Conservation (phyloP, 306 rosid genomes). For the Glycyrrhiza uralensis region DNA sequence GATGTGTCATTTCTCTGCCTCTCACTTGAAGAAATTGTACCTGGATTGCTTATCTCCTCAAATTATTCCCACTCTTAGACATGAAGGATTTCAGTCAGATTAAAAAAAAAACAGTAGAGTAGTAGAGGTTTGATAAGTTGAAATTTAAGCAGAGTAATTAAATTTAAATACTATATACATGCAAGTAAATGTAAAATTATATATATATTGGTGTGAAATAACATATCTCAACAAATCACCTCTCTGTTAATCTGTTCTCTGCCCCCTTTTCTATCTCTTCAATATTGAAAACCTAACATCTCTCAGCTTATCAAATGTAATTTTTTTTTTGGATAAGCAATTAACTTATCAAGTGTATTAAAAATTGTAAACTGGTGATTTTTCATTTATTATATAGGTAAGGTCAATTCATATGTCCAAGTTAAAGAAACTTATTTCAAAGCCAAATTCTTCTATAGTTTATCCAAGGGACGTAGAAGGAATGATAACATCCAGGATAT, state of each 20-base stretch:
- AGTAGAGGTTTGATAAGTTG: no score
- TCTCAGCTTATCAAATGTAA: no score
- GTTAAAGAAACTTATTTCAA: background rate
- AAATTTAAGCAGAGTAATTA: no score
- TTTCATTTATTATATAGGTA: background rate
- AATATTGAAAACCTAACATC: no score
- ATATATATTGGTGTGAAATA: no score
- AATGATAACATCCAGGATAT: conserved; percentile 13
- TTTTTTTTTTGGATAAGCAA: no score
- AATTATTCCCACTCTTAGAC: background rate
- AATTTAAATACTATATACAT: no score
- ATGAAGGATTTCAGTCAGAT: background rate
- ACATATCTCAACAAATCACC: no score
- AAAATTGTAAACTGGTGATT: background rate
- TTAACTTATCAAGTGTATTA: no score
- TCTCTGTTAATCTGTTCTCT: no score
- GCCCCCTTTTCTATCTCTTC: no score
- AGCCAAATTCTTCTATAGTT: background rate
- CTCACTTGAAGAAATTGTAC: background rate
- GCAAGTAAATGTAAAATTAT: no score
- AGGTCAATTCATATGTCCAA: background rate
- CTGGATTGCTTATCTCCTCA: background rate
- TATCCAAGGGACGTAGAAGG: background rate
- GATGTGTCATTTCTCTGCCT: background rate
- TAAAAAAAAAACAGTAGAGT: background rate